Percentiles rank a stretch among this genome's conserved stretches.
Conservation (phyloP, 148 eudicot genomes). For the Nepenthes mirabilis region DNA sequence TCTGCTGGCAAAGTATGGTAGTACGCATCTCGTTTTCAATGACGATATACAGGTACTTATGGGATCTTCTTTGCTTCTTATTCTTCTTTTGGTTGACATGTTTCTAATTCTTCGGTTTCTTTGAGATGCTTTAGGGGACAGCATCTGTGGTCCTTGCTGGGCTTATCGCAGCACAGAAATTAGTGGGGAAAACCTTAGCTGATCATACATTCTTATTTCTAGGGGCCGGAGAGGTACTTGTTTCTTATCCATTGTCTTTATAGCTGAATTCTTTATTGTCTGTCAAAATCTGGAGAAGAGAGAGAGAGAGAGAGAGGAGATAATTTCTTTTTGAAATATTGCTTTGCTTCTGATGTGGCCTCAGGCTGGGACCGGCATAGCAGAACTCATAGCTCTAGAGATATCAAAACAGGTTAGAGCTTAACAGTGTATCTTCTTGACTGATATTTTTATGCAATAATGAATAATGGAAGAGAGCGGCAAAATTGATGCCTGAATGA, state of each 20-base stretch:
- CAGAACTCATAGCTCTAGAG: slow-evolving; percentile 93
- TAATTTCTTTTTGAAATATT: slow-evolving; percentile 1
- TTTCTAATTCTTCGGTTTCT: background rate
- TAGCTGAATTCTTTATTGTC: background rate
- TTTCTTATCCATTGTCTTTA: background rate
- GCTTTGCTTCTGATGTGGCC: background rate
- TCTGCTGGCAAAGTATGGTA: slow-evolving; percentile 67
- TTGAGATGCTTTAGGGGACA: slow-evolving; percentile 50
- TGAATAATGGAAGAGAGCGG: too few relatives aligned
- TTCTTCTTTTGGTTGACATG: background rate
- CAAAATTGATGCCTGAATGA: slow-evolving; percentile 3
- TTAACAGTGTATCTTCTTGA: background rate
- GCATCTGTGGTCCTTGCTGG: slow-evolving; percentile 97
- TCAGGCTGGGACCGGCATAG: slow-evolving; percentile 97
- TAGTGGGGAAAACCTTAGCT: slow-evolving; percentile 64
- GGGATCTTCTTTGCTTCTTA: background rate
- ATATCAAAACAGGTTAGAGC: slow-evolving; percentile 87
- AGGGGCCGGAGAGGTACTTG: slow-evolving; percentile 91
- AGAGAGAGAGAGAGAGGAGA: background rate
- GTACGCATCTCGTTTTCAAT: slow-evolving; percentile 91
- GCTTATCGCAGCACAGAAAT: slow-evolving; percentile 47
- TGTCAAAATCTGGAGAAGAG: background rate
- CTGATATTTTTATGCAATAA: too few relatives aligned
- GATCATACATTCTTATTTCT: slow-evolving; percentile 83
- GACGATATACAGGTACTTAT: slow-evolving; percentile 88